Base-by-base conservation (phyloP, 768 basidiomycete species). In the Pholiota molesta region DNA sequence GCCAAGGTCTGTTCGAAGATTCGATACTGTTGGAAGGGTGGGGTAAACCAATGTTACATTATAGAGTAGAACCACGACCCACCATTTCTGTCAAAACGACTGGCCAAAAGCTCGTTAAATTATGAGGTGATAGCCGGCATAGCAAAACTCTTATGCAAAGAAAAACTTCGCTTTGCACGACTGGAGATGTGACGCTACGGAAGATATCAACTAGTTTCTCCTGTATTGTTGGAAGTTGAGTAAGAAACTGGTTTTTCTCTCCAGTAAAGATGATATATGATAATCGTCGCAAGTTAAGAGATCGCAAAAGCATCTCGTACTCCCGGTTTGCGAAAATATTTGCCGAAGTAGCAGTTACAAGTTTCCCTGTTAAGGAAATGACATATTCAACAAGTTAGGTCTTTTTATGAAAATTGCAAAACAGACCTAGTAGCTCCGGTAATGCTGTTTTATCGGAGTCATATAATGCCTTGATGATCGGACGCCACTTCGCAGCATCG, bases 241-340 rank as follows among this genome's bases (percentile, higher is more conserved):
- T 88, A 54, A 99, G 74, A 77, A 93, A 97, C 56, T 94, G 89
- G 70, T 99, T 97, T 76, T 91, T 92, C 66, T 95, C 95, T 14
- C 90, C 94, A 1, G 91, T 79, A 59, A 95, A 87, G n/a, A 99
- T 73, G 33, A 91, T 84, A 70, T 92, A 94, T 5, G 95, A 94
- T 42, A 99, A 78, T 33, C 97, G 83, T 44, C 97, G 86, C 19
- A 99, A 79, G 69, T 92, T 95, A 56, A 95, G 78, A 2, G 95
- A 94, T 26, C 94, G 86, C 28, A 90, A 77, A 0, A 94, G 77
- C 85, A 92, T 96, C 76, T 99, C 97, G 59, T 95, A 92, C 72
- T 99, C 97, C 51, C 91, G 81, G 70, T 95, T 99, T 31, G 94
- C 90, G 75, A 99, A 99, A 58, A 99, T 97, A 69, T 97, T 99